phyloP scores from a whole-genome alignment of 768 basidiomycete genomes.

The Lentinula raphanica region DNA sequence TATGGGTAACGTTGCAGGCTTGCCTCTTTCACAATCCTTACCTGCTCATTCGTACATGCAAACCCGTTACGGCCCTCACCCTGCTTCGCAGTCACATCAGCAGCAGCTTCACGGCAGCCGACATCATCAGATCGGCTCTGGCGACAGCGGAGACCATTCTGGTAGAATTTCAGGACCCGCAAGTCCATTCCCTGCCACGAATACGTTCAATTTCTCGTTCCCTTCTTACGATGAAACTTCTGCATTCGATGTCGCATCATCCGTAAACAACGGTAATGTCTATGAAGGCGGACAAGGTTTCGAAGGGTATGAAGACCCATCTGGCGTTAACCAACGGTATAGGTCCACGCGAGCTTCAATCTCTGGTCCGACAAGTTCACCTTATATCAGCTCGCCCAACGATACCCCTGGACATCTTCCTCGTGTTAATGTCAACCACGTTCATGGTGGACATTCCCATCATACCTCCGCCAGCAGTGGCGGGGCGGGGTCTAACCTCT shows the following conservation, averaged over 20 bases:
- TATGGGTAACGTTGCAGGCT: conserved; percentile 1
- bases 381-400: not conserved
- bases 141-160: not conserved
- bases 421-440: not conserved
- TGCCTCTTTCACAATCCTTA: conserved; percentile 1
- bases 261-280: conserved; percentile 11
- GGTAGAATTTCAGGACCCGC: conserved; percentile 25
- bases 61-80: not conserved
- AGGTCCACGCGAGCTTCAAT: conserved; percentile 19
- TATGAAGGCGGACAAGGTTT: conserved; percentile 5
- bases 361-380: conserved; percentile 2
- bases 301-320: conserved; percentile 2
- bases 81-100: not conserved
- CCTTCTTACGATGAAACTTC: conserved; percentile 51
- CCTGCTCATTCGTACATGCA: conserved; percentile 4
- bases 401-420: not conserved
- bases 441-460: conserved; percentile 13
- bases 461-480: conserved; percentile 11
- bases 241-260: conserved; percentile 48
- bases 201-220: conserved; percentile 67
- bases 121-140: conserved; percentile 6
- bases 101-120: not conserved
- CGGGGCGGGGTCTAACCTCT: conserved; percentile 35
- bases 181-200: conserved; percentile 58
- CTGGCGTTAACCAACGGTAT: conserved; percentile 1